phyloP scores from a whole-genome alignment of 352 stramenopile genomes.

The Globisporangium megalacanthum region DNA sequence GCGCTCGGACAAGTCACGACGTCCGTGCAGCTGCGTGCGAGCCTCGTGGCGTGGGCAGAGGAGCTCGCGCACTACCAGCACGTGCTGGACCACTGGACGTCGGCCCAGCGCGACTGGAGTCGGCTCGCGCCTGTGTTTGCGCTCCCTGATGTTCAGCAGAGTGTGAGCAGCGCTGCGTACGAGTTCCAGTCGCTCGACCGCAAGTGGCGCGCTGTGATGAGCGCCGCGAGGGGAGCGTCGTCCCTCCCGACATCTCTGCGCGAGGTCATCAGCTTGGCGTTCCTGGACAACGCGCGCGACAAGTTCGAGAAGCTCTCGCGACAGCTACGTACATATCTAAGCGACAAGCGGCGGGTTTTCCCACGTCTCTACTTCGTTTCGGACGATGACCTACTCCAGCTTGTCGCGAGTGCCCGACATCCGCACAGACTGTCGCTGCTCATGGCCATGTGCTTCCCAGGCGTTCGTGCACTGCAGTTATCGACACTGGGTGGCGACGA shows the following conservation, averaged over 20 bases:
- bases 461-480: slow-evolving; percentile 31
- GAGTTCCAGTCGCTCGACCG: slow-evolving; percentile 60
- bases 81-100: slow-evolving; percentile 49
- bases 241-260: slow-evolving; percentile 47
- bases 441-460: slow-evolving; percentile 47
- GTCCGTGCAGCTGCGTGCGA: slow-evolving; percentile 24
- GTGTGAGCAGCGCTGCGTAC: slow-evolving; percentile 40
- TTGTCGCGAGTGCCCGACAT: slow-evolving; percentile 41
- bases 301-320: slow-evolving; percentile 54
- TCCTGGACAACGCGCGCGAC: slow-evolving; percentile 32
- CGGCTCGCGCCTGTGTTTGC: slow-evolving; percentile 40
- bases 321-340: slow-evolving; percentile 45
- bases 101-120: slow-evolving; percentile 45
- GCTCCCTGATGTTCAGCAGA: slow-evolving; percentile 51
- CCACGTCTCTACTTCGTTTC: slow-evolving; percentile 62
- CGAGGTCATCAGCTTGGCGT: slow-evolving; percentile 52
- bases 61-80: slow-evolving; percentile 58
- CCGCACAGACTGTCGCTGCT: slow-evolving; percentile 26
- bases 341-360: slow-evolving; percentile 55
- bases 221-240: slow-evolving; percentile 35
- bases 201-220: slow-evolving; percentile 72
- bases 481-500: slow-evolving; percentile 6
- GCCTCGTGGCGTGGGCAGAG: slow-evolving; percentile 49
- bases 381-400: slow-evolving; percentile 49
- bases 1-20: slow-evolving; percentile 41